A percentile compares a stretch with the other conserved stretches of the same genome.
Evolutionary conservation across 768 basidiomycete species (phyloP).

Genomic region (Tubosaeta brunneosetosa): DNA sequence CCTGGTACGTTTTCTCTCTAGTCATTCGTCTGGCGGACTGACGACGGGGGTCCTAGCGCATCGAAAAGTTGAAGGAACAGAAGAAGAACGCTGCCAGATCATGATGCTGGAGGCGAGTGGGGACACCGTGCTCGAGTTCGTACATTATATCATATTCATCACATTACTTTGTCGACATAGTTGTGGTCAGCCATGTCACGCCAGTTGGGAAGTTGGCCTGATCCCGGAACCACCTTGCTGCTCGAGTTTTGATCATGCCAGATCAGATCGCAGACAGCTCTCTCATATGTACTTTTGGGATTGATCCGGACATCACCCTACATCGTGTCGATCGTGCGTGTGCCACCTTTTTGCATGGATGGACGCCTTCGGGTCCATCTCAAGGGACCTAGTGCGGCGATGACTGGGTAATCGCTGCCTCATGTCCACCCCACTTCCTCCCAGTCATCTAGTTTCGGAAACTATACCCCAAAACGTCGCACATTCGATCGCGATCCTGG

Average conservation of each 20-base stretch:
- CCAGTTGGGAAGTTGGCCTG: no score
- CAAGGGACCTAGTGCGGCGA: background rate
- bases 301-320: background rate
- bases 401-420: background rate
- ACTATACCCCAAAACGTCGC: background rate
- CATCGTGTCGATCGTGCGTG: background rate
- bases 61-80: slow-evolving; percentile 76
- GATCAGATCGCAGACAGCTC: background rate
- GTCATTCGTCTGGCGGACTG: background rate
- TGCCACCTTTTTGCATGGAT: background rate
- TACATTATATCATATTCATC: no score
- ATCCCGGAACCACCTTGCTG: no score
- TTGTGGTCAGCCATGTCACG: no score
- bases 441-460: background rate
- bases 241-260: background rate
- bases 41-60: slow-evolving; percentile 44
- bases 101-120: background rate
- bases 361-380: background rate
- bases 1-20: slow-evolving; percentile 49
- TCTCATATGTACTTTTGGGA: background rate
- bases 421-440: background rate
- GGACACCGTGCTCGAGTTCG: background rate
- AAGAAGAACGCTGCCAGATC: slow-evolving; percentile 47
- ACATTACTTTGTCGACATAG: no score
- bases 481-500: background rate